Evolutionary conservation across 2,329 filamentous ascomycete species (phyloP), one percentile per base, ranked within the genome.

Genomic region (Apiospora koreana): DNA sequence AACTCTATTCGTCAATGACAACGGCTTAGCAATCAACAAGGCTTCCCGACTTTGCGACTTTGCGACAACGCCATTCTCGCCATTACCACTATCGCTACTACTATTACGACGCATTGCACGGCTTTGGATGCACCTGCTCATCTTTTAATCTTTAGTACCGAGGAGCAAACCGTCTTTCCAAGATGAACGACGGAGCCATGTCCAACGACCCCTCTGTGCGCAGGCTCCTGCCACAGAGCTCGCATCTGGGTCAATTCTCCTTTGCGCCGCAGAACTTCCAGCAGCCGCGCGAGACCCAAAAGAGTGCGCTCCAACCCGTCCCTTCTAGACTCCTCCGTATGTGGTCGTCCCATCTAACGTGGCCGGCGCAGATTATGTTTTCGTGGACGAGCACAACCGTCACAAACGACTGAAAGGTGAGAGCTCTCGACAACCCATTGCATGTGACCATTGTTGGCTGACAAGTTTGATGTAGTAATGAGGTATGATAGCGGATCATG

Each of bases 301-400:
- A 95, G 85, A 95, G 93, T 95, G 86, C 86, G 91, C 58, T 38
- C 16, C 16, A 28, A 38, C 80, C 43, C 66, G 62, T 69, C 67
- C 72, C 65, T n/a, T n/a, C 70, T 72, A 70, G 69, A 69, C 58
- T n/a, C 68, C 31, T 65, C 43, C 70, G 67, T 69, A 45, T 69
- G 41, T 18, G 43, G 31, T 48, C 42, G 41, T 66, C 50, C 70
- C 70, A 70, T 69, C 74, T 75, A 70, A 75, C 73, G 23, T 69
- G 48, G 41, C 69, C 41, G 64, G 38, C 38, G 69, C 79, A 97
- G 95, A 98, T 81, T 98, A 98, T 93, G 96, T 98, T 77, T 98
- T 98, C 79, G 96, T 98, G 70, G 95, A 98, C 82, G 95, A 98
- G 82, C 96, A 98, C 82, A 98, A 98, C 84, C 92, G 96, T 74